Conservation (phyloP, 164 flowering plant species). For the Echeveria elegans region DNA sequence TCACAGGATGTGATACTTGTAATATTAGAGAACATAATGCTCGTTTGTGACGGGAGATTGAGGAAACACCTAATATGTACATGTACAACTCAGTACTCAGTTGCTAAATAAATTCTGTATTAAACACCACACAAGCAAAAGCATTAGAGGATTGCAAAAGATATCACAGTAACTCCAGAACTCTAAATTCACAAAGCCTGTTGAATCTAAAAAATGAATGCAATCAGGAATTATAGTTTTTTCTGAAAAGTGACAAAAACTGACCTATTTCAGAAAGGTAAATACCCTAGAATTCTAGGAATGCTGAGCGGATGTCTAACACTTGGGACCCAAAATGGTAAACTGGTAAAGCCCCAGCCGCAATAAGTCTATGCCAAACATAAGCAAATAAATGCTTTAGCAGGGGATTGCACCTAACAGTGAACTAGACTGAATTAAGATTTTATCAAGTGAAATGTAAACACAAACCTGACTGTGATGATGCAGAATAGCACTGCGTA, state of each 20-base stretch:
- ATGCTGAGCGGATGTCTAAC: neutral
- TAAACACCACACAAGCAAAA: neutral
- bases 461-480: conserved; percentile 54
- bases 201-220: neutral
- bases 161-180: neutral
- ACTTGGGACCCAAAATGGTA: neutral
- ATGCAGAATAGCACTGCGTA: conserved; percentile 46
- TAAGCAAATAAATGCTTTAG: neutral
- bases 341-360: conserved; percentile 5
- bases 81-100: too few species aligned
- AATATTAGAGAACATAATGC: too few species aligned
- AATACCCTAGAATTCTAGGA: conserved; percentile 6
- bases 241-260: conserved; percentile 1
- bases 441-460: neutral
- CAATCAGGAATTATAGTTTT: neutral
- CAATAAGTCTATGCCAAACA: conserved; percentile 3
- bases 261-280: neutral
- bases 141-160: neutral
- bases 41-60: too few species aligned
- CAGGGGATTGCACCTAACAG: neutral
- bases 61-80: too few species aligned
- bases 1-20: too few species aligned
- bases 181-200: neutral
- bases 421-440: too few species aligned
- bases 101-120: too few species aligned